phyloP scores from a whole-genome alignment of 306 rosid genomes.

The Bauhinia variegata region DNA sequence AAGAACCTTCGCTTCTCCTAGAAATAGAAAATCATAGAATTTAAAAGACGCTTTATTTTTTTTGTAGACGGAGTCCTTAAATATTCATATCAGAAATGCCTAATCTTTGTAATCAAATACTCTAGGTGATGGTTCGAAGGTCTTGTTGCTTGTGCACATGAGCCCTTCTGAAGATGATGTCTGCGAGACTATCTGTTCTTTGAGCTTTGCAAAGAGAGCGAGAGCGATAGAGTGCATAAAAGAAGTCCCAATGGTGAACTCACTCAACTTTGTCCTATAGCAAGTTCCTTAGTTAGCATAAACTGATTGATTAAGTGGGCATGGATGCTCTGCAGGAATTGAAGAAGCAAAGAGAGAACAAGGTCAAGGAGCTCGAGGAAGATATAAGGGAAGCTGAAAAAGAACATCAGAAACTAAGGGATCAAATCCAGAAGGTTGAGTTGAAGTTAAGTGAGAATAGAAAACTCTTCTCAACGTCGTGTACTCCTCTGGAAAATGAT shows the following conservation, averaged over 20 bases:
- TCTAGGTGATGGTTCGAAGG: slow-evolving; percentile 84
- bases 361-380: slow-evolving; percentile 63
- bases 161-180: slow-evolving; percentile 85
- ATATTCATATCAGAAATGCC: slow-evolving; percentile 7
- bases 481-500: slow-evolving; percentile 44
- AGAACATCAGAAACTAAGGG: slow-evolving; percentile 53
- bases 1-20: too few relatives aligned
- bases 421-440: slow-evolving; percentile 60
- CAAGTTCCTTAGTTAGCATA: slow-evolving; percentile 18
- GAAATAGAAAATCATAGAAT: background rate
- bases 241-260: slow-evolving; percentile 66
- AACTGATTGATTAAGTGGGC: slow-evolving; percentile 13
- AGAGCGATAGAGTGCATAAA: slow-evolving; percentile 68
- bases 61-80: too few relatives aligned
- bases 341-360: slow-evolving; percentile 73
- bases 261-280: slow-evolving; percentile 30
- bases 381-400: slow-evolving; percentile 72
- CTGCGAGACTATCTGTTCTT: slow-evolving; percentile 80
- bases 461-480: slow-evolving; percentile 43
- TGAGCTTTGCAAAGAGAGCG: slow-evolving; percentile 87
- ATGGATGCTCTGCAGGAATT: slow-evolving; percentile 59
- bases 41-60: too few relatives aligned
- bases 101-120: slow-evolving; percentile 36
- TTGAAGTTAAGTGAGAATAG: slow-evolving; percentile 53
- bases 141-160: slow-evolving; percentile 88